Evolutionary conservation across 1,139 yeast genomes (phyloP), one percentile per base, ranked within the genome.

Genomic region (Blastobotrys indianensis): DNA sequence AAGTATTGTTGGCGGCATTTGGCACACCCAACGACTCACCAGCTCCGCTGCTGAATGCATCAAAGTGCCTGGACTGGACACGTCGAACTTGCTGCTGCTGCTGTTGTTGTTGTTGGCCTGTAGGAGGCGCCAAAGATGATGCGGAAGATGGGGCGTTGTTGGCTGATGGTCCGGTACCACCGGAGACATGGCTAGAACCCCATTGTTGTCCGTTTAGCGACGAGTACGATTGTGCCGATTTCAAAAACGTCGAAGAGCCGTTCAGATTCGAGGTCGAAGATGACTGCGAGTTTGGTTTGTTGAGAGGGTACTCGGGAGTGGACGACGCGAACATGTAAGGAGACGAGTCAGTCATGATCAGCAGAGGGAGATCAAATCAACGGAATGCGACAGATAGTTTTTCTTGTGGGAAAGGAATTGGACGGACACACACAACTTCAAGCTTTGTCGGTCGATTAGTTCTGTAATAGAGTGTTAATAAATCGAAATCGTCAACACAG

Each of bases 51-150:
- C 47, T 51, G 39, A 57, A 54, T 17, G 55, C 47, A 38, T 56
- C 61, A 44, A 55, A 55, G 41, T 57, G 60, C 15, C 61, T 51
- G 28, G 60, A 55, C 37, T 57, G 60, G 20, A 52, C 50, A 31
- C 60, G 44, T 15, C 58, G 49, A 10, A 46, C 44, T 25, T 31
- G 37, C 10, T 37, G 34, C 29, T 29, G 31, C 8, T 42, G 38
- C 32, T 32, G 38, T 33, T 33, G 39, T 32, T 32, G 43, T 3
- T 20, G 4, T 31, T 31, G 17, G 12, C 28, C n/a, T 16, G 15
- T 7, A 17, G 8, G 41, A 11, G 10, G 29, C 33, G 4, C 5
- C 25, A 20, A 20, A 20, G 25, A 4, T 20, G 25, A 20, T 7
- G 25, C 7, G 6, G 25, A 20, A 4, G 6, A 4, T 20, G 4